These are phyloP conservation scores for Eucalyptus grandis DNA, from an alignment of 345 rosid genomes.

Conservation along the genomic window DNA sequence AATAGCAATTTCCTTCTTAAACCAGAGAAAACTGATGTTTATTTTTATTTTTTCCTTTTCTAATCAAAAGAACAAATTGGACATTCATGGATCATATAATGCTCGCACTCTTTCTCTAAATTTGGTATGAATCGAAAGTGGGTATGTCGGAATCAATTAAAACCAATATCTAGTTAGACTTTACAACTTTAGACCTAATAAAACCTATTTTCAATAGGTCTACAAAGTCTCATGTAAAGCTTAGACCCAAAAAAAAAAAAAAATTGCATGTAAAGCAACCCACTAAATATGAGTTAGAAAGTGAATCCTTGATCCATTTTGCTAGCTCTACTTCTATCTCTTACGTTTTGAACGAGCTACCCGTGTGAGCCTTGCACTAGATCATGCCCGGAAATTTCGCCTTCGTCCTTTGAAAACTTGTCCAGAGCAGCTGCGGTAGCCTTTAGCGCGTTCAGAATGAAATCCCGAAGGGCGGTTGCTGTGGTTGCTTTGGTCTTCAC, in stretches of 20 bases:
- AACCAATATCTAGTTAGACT: neutral
- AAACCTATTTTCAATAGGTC: rapidly evolving
- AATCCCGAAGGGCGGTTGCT: slow-evolving; percentile 58
- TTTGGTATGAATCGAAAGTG: neutral
- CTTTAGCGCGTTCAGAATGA: slow-evolving; percentile 39
- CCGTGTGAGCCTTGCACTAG: neutral
- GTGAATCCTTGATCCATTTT: neutral
- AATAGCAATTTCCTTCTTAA: no score
- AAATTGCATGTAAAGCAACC: neutral
- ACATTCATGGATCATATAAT: neutral
- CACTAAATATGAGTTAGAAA: neutral
- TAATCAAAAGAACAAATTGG: neutral
- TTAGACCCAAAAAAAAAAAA: neutral
- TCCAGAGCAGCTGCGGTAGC: slow-evolving; percentile 54
- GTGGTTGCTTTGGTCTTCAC: slow-evolving; percentile 55
- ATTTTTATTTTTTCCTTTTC: neutral
- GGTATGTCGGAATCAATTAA: neutral
- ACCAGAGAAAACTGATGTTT: neutral
- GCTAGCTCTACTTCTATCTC: neutral
- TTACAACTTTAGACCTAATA: neutral
- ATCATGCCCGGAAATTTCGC: slow-evolving; percentile 24
- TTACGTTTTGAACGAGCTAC: neutral
- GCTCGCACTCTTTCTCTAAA: neutral
- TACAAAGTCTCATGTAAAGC: neutral
- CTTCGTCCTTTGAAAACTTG: slow-evolving; percentile 73